Evolutionary conservation across 495 filamentous ascomycete species (phyloP).

Genomic region (Penicillium steckii): DNA sequence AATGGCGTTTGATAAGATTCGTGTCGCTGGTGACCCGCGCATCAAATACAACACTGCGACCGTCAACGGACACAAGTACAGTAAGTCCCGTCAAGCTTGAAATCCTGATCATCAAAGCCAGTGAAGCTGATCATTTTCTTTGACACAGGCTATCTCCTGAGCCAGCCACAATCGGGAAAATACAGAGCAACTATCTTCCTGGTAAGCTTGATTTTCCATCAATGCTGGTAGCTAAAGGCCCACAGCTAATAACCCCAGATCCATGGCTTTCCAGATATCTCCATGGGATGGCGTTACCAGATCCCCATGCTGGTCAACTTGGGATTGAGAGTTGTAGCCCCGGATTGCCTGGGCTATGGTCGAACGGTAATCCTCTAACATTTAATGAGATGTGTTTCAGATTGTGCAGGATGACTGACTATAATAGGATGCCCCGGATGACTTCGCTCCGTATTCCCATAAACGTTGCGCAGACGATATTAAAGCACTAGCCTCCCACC

Average conservation of each 20-base stretch:
- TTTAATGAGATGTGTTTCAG: background rate
- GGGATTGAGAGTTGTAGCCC: conserved; percentile 70
- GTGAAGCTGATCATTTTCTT: background rate
- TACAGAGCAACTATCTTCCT: conserved; percentile 65
- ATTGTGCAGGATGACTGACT: background rate
- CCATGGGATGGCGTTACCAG: conserved; percentile 76
- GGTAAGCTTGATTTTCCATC: conserved; percentile 32
- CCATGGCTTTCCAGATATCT: conserved; percentile 68
- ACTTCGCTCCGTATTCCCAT: conserved; percentile 58
- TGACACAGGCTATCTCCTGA: conserved; percentile 63
- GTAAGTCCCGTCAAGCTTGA: conserved; percentile 25
- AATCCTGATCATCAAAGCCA: background rate
- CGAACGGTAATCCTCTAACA: conserved; percentile 49
- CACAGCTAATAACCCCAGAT: conserved; percentile 35
- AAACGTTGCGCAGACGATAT: conserved; percentile 73
- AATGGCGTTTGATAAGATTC: conserved; percentile 60
- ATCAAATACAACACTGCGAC: conserved; percentile 58
- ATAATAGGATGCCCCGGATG: conserved; percentile 55
- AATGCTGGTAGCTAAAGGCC: background rate
- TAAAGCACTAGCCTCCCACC: conserved; percentile 56
- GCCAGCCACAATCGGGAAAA: conserved; percentile 51
- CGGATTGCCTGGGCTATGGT: conserved; percentile 83
- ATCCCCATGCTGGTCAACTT: conserved; percentile 71
- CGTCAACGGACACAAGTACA: conserved; percentile 65
- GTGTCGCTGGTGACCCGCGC: conserved; percentile 58